Evolutionary conservation across 805 yeast genomes (phyloP).

Genomic region (Sporopachydermia quercuum): DNA sequence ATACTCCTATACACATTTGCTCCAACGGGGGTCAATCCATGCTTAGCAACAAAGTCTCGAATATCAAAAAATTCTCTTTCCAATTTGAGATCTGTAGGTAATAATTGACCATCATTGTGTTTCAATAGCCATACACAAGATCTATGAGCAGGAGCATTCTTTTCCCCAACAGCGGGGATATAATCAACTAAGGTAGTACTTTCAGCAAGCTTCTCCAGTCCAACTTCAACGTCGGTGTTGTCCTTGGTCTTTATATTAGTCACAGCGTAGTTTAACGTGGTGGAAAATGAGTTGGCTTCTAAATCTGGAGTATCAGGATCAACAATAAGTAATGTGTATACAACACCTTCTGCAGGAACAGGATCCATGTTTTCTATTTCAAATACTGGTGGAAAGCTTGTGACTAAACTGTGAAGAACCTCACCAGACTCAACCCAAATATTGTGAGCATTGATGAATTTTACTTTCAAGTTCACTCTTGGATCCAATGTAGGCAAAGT

Average conservation of each 20-base stretch:
- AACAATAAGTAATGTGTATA: conserved; percentile 67
- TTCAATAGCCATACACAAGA: conserved; percentile 83
- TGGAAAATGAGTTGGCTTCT: conserved; percentile 47
- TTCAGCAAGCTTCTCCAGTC: conserved; percentile 22
- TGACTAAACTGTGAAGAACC: conserved; percentile 56
- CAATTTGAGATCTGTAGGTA: conserved; percentile 9
- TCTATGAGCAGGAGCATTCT: conserved; percentile 72
- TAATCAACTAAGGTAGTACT: conserved; percentile 40
- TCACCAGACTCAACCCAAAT: conserved; percentile 73
- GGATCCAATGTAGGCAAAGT: conserved; percentile 85
- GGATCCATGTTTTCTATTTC: conserved; percentile 58
- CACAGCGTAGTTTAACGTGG: conserved; percentile 68
- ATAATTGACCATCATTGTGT: conserved; percentile 29
- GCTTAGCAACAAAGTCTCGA: conserved; percentile 42
- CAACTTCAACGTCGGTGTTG: conserved; percentile 42
- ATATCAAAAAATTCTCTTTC: conserved; percentile 39
- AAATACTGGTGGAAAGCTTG: conserved; percentile 62
- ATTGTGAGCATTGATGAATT: conserved; percentile 57
- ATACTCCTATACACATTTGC: conserved; percentile 83
- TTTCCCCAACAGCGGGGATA: conserved; percentile 78
- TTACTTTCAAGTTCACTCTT: conserved; percentile 53
- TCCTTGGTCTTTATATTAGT: conserved; percentile 41
- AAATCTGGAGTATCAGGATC: conserved; percentile 88
- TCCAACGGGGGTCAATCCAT: conserved; percentile 64
- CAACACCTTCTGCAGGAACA: conserved; percentile 26